These are phyloP conservation scores for Stentor coeruleus DNA, from an alignment of 73 alveolate species.

Conservation along the genomic window DNA sequence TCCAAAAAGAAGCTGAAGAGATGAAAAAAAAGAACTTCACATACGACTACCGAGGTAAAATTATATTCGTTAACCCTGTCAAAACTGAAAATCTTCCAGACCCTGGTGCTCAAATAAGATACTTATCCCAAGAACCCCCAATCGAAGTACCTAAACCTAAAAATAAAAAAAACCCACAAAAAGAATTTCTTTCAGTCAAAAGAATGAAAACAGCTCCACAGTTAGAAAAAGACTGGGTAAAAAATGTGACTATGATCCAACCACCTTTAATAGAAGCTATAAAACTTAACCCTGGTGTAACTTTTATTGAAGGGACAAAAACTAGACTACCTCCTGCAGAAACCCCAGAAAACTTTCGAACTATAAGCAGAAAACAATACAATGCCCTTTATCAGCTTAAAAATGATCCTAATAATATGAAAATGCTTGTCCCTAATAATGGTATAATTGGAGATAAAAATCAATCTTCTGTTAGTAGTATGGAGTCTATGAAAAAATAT, in stretches of 20 bases:
- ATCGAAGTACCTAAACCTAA: background rate
- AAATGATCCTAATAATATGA: no score
- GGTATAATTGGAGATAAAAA: background rate
- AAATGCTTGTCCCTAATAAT: no score
- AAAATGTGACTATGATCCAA: background rate
- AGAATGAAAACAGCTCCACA: background rate
- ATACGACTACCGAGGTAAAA: background rate
- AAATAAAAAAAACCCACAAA: background rate
- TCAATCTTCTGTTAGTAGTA: background rate
- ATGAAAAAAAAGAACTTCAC: background rate
- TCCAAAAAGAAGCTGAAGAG: background rate
- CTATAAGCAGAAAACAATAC: background rate
- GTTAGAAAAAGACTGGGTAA: background rate
- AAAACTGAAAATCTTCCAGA: background rate
- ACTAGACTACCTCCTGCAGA: background rate
- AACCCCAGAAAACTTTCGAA: background rate
- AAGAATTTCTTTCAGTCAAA: slow-evolving; percentile 2
- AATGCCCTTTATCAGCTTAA: background rate
- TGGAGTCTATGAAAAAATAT: background rate
- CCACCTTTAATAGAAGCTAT: background rate
- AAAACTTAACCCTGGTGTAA: background rate
- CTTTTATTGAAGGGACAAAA: background rate
- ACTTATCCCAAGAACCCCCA: background rate
- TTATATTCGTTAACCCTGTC: background rate
- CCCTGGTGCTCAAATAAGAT: background rate